Percentiles rank a stretch among this genome's conserved stretches.
Conservation (phyloP, 495 filamentous ascomycete species). For the Tuber calosporum region DNA sequence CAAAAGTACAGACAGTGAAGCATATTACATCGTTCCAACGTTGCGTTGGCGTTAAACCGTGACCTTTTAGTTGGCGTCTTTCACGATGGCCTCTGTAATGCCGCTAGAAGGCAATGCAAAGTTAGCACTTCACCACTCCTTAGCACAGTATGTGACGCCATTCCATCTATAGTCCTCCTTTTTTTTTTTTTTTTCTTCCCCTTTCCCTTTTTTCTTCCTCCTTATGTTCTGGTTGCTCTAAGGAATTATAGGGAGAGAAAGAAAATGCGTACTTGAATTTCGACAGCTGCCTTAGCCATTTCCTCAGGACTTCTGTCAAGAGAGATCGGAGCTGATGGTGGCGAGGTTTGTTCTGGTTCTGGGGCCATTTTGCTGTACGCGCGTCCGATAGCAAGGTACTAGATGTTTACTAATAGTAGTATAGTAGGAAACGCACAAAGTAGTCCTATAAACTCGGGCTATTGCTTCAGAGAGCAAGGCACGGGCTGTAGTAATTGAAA, state of each 20-base stretch:
- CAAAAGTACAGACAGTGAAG: background rate
- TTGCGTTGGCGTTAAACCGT: constrained; percentile 30
- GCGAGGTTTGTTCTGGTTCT: background rate
- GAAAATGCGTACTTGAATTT: constrained; percentile 27
- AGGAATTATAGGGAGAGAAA: background rate
- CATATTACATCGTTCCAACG: constrained; percentile 34
- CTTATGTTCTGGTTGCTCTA: background rate
- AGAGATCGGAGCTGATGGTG: background rate
- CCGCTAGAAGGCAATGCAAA: constrained; percentile 21
- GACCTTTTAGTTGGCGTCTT: constrained; percentile 34
- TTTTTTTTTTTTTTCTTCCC: background rate
- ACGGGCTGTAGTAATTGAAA: background rate
- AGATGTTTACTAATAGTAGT: background rate
- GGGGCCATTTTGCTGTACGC: background rate
- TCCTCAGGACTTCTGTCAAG: constrained; percentile 18
- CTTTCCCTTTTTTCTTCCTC: background rate
- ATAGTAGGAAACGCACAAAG: background rate
- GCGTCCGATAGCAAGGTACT: background rate
- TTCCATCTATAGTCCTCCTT: background rate
- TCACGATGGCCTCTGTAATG: constrained; percentile 39
- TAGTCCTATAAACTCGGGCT: background rate
- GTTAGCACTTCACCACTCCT: background rate
- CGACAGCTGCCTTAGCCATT: constrained; percentile 24
- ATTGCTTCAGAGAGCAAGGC: background rate
- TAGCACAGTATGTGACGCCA: background rate